A percentile compares a stretch with the other conserved stretches of the same genome.
phyloP scores from a whole-genome alignment of 2,329 filamentous ascomycete species.

The Trichophyton schoenleinii region DNA sequence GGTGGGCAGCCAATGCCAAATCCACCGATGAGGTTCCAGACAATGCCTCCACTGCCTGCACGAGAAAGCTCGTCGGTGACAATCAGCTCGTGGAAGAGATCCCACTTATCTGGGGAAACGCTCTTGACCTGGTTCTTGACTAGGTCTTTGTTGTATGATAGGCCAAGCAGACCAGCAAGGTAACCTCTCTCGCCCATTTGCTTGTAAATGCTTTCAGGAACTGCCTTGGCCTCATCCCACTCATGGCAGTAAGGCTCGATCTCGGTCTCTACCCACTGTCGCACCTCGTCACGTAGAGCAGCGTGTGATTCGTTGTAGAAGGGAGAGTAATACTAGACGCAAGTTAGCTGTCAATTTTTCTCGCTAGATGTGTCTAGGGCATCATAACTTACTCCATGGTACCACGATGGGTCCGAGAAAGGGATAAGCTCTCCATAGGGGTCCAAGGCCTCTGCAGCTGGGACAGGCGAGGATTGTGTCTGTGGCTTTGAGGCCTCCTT shows the following conservation, averaged over 20 bases:
- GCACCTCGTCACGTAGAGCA: slow-evolving; percentile 77
- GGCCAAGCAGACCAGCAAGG: slow-evolving; percentile 75
- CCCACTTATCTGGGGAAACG: slow-evolving; percentile 81
- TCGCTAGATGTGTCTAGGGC: not conserved
- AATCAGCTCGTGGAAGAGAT: slow-evolving; percentile 95
- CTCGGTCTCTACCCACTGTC: slow-evolving; percentile 79
- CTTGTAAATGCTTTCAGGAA: slow-evolving; percentile 84
- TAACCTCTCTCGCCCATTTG: slow-evolving; percentile 90
- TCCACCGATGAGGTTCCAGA: slow-evolving; percentile 96
- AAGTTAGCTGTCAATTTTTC: not conserved
- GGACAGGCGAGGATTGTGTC: slow-evolving; percentile 44
- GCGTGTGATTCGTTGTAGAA: slow-evolving; percentile 94
- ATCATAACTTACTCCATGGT: slow-evolving; percentile 60
- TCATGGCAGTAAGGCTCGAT: slow-evolving; percentile 87
- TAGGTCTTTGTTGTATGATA: slow-evolving; percentile 63
- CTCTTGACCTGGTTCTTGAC: slow-evolving; percentile 59
- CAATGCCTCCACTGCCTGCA: slow-evolving; percentile 75
- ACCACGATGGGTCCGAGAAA: slow-evolving; percentile 88
- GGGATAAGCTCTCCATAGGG: slow-evolving; percentile 77
- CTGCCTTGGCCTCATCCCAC: slow-evolving; percentile 91
- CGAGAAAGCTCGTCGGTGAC: slow-evolving; percentile 90
- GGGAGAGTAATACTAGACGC: slow-evolving; percentile 70
- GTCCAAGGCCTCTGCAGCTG: slow-evolving; percentile 55
- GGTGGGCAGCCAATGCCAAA: slow-evolving; percentile 91
- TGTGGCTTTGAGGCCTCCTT: slow-evolving; percentile 39